Conservation (phyloP, 306 rosid species). For the Rosa lucieae region DNA sequence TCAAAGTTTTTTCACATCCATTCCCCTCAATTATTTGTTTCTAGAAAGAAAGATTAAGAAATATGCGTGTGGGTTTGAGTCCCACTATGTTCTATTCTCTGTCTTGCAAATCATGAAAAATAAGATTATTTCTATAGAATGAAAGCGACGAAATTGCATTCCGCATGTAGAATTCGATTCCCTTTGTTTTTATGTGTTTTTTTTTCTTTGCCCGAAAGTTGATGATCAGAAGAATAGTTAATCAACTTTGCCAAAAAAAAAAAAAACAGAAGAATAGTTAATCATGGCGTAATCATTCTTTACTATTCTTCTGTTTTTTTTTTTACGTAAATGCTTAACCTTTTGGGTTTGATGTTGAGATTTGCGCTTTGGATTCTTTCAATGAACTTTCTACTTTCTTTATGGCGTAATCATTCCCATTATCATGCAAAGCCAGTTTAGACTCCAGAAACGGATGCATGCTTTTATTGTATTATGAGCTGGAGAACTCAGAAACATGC, state of each 20-base stretch:
- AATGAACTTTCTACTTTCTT: not conserved
- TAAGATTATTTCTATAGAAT: not conserved
- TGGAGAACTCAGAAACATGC: too few relatives aligned
- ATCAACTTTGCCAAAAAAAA: too few relatives aligned
- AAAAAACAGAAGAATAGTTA: too few relatives aligned
- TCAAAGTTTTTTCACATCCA: slow-evolving; percentile 19
- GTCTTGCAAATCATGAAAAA: not conserved
- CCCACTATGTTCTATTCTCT: not conserved
- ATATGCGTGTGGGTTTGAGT: not conserved
- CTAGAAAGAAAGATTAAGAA: not conserved
- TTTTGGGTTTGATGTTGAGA: not conserved
- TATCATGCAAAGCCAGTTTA: slow-evolving; percentile 13
- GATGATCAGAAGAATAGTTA: not conserved
- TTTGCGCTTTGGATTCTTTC: slow-evolving; percentile 16
- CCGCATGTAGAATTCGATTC: not conserved
- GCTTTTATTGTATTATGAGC: not conserved
- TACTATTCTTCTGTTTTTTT: too few relatives aligned
- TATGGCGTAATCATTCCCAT: slow-evolving; percentile 3
- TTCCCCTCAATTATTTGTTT: not conserved
- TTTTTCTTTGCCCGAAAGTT: too few relatives aligned
- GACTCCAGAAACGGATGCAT: not conserved
- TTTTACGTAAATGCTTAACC: not conserved
- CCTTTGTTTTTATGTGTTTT: not conserved
- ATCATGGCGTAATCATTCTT: too few relatives aligned
- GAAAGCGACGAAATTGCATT: not conserved